These are phyloP conservation scores for Russula griseocarnosa DNA, from an alignment of 768 basidiomycete genomes.

Conservation along the genomic window DNA sequence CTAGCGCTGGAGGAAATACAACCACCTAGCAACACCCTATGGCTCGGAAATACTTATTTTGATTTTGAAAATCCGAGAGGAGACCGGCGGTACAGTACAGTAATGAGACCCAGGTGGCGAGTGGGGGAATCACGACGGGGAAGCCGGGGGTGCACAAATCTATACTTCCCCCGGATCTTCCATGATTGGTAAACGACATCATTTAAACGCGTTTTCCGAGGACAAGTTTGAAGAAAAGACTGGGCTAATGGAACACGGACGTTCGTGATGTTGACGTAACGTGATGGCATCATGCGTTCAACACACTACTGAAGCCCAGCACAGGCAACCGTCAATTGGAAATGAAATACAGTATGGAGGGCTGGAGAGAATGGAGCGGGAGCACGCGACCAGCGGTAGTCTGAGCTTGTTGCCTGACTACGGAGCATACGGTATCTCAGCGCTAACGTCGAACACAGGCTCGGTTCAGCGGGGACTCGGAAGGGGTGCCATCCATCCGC, in stretches of 20 bases:
- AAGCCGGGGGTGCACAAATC: neutral
- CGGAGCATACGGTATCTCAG: neutral
- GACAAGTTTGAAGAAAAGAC: neutral
- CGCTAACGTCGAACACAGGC: neutral
- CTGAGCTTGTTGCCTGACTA: slow-evolving; percentile 15
- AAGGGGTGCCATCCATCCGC: neutral
- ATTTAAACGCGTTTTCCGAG: neutral
- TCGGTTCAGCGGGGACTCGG: neutral
- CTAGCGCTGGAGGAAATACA: neutral
- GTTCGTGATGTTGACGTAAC: slow-evolving; percentile 4
- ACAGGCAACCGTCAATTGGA: neutral
- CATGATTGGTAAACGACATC: neutral
- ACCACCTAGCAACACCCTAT: neutral
- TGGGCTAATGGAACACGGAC: neutral
- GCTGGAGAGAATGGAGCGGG: neutral
- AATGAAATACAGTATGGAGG: neutral
- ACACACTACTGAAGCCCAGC: neutral
- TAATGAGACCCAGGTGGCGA: neutral
- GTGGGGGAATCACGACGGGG: neutral
- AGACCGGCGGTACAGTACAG: neutral
- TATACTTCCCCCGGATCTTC: neutral
- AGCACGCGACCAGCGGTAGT: neutral
- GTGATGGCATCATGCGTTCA: neutral
- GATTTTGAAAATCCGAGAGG: neutral
- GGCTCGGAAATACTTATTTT: neutral